A percentile compares a stretch with the other conserved stretches of the same genome.
Evolutionary conservation across 1,139 yeast genomes (phyloP).

Genomic region (Suhomyces coccinellae): DNA sequence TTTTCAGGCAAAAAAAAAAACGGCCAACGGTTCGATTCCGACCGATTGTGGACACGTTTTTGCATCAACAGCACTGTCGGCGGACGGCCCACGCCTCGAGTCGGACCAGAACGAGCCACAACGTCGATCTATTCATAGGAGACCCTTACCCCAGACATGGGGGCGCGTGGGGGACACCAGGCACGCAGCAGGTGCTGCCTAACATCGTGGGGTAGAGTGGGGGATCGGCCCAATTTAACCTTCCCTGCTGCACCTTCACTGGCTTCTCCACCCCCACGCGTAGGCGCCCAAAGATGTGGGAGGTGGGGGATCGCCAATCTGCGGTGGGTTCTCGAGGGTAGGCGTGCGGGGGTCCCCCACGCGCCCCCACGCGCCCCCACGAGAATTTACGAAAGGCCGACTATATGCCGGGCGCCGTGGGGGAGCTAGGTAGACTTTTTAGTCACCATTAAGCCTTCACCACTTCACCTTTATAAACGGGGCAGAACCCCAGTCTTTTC

Average conservation of each 20-base stretch:
- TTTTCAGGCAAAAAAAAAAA: too few species aligned
- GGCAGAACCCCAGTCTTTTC: neutral
- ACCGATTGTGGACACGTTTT: too few species aligned
- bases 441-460: neutral
- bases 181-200: neutral
- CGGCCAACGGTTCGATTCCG: too few species aligned
- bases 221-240: neutral
- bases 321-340: too few species aligned
- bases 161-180: neutral
- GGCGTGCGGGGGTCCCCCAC: neutral
- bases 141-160: neutral
- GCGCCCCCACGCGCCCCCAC: neutral
- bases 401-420: neutral
- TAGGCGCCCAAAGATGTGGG: too few species aligned
- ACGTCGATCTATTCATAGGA: too few species aligned
- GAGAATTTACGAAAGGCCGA: neutral
- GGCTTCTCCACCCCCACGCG: too few species aligned
- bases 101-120: too few species aligned
- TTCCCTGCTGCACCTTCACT: too few species aligned
- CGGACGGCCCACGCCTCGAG: too few species aligned
- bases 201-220: neutral
- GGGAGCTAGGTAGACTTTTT: neutral
- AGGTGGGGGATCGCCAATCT: neutral
- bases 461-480: constrained; percentile 4
- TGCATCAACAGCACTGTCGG: too few species aligned